These are phyloP conservation scores for Globisporangium rhizosaccharum DNA, from an alignment of 352 stramenopile genomes.

Conservation along the genomic window DNA sequence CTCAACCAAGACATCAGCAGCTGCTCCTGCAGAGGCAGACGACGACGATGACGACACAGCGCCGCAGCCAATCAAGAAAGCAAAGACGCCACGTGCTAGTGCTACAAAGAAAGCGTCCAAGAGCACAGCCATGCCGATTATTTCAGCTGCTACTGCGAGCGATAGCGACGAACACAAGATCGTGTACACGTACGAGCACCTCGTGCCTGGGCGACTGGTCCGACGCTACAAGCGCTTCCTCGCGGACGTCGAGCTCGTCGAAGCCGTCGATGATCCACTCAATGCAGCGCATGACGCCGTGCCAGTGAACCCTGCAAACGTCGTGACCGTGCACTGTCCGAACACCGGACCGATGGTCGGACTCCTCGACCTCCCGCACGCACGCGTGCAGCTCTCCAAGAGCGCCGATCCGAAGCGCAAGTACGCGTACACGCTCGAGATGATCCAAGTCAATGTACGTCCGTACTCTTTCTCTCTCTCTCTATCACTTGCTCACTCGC, in stretches of 20 bases:
- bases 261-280: neutral
- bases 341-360: slow-evolving; percentile 83
- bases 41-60: neutral
- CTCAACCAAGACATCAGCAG: neutral
- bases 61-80: neutral
- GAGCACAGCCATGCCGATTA: slow-evolving; percentile 2
- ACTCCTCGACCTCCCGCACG: slow-evolving; percentile 58
- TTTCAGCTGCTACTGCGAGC: neutral
- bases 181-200: slow-evolving; percentile 43
- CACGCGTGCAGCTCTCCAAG: slow-evolving; percentile 71
- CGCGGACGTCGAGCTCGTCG: slow-evolving; percentile 60
- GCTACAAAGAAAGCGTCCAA: neutral
- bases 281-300: neutral
- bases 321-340: slow-evolving; percentile 76
- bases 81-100: neutral
- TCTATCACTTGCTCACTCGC: neutral
- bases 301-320: slow-evolving; percentile 8
- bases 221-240: slow-evolving; percentile 83
- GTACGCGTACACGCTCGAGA: slow-evolving; percentile 81
- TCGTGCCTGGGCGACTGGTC: slow-evolving; percentile 52
- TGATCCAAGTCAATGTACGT: slow-evolving; percentile 77
- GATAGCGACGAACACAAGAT: slow-evolving; percentile 15
- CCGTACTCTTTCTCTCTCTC: too few relatives aligned
- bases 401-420: slow-evolving; percentile 74
- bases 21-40: neutral